Evolutionary conservation across 805 yeast genomes (phyloP), one percentile per base, ranked within the genome.

Genomic region (Starmerella etchellsii): DNA sequence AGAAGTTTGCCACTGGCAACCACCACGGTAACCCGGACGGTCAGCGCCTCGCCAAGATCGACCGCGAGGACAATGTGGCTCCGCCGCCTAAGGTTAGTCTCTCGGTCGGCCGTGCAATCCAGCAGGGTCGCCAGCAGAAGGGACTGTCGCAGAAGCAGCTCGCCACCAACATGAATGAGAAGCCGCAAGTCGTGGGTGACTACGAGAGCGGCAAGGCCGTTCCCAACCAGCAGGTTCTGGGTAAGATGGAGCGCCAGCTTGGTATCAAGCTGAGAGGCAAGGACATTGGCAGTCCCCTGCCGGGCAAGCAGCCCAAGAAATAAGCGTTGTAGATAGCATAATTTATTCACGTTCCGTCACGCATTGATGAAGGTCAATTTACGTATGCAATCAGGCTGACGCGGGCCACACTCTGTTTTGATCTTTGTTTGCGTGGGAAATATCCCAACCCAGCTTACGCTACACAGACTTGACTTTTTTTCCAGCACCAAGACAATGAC

Each of bases 201-300:
- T 91, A 91, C 64, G 98, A 91, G 68, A 82, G 94, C 42, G 96
- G 95, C 44, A 77, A 94, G 60, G 98, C 95, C 34, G 75, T 81
- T 51, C 98, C 98, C 43, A 87, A 83, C 68, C 98, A 91, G 69
- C 97, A 87, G 65, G 64, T 91, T 39, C 71, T 91, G 56, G 87
- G 80, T 41, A 91, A 91, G 68, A 66, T 91, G 62, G 97, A 91
- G 68, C 75, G 95, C 64, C 93, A 80, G 31, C 70, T 91, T 54
- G 97, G 97, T 52, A 80, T 91, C 49, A 91, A 85, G 67, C 74
- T 91, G 59, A 76, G 97, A 68, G 98, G 98, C 59, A 87, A 88
- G 68, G 81, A 78, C 63, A 81, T 91, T 56, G 98, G 98, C 48
- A 76, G 78, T 55, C 95, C 97, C 26, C 69, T 91, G 52, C 45